phyloP scores from a whole-genome alignment of 768 basidiomycete species.

The Boletus insuetus region DNA sequence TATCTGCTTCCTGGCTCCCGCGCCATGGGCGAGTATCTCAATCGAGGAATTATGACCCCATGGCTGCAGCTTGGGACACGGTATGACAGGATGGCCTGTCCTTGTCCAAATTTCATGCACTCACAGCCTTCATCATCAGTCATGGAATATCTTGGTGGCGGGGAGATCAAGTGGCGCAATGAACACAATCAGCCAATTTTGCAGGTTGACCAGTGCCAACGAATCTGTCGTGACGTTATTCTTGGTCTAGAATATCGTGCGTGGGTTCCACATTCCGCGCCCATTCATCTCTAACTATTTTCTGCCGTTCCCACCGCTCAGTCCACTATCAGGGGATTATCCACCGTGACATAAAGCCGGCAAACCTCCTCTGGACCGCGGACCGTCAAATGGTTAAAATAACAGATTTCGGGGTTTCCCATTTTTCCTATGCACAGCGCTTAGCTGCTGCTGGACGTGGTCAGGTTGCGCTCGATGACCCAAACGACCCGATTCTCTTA shows the following conservation, averaged over 20 bases:
- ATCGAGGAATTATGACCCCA: conserved; percentile 31
- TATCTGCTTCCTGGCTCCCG: conserved; percentile 23
- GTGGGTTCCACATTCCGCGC: conserved; percentile 35
- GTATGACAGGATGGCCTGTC: conserved; percentile 27
- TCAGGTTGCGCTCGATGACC: conserved; percentile 38
- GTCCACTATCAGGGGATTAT: conserved; percentile 98
- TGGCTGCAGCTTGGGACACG: conserved; percentile 32
- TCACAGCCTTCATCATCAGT: conserved; percentile 47
- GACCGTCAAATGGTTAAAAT: conserved; percentile 93
- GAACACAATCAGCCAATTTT: conserved; percentile 66
- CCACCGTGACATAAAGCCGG: conserved; percentile 98
- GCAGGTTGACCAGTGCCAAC: conserved; percentile 75
- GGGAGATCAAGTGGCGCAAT: conserved; percentile 90
- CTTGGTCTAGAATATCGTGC: conserved; percentile 92
- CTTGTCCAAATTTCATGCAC: conserved; percentile 8
- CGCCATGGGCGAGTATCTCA: conserved; percentile 31
- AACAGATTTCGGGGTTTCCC: conserved; percentile 96
- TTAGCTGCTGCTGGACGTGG: conserved; percentile 58
- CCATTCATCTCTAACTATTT: conserved; percentile 2
- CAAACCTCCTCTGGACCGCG: conserved; percentile 88
- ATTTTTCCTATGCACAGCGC: conserved; percentile 88
- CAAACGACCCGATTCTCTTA: conserved; percentile 62
- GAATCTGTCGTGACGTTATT: conserved; percentile 90
- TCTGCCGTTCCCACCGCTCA: conserved; percentile 30
- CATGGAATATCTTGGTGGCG: conserved; percentile 94